A percentile compares a stretch with the other conserved stretches of the same genome.
phyloP scores from a whole-genome alignment of 208 protist species.

The Tritrichomonas foetus region DNA sequence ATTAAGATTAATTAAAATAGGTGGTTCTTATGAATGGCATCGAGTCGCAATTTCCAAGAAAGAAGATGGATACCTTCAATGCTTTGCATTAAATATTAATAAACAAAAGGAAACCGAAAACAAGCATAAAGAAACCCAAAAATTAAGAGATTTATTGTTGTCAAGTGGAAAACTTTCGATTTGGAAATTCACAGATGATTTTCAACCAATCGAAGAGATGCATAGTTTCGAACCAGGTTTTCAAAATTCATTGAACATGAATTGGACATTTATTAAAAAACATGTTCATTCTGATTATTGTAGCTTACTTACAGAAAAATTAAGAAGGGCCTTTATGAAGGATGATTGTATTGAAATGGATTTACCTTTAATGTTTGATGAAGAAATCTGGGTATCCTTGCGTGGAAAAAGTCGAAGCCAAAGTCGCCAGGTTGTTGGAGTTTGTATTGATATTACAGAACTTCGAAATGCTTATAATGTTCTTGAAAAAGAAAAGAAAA shows the following conservation, averaged over 20 bases:
- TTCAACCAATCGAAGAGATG: neutral
- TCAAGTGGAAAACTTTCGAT: neutral
- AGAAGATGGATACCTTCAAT: neutral
- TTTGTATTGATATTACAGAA: conserved; percentile 5
- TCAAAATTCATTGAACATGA: neutral
- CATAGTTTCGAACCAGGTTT: neutral
- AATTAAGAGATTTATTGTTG: neutral
- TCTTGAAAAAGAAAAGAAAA: neutral
- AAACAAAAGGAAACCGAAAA: neutral
- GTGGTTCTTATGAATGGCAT: neutral
- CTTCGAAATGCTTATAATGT: neutral
- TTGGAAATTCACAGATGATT: neutral
- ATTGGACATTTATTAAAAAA: conserved; percentile 4
- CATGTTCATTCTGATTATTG: neutral
- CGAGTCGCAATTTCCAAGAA: neutral
- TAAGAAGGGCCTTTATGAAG: neutral
- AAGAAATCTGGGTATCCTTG: neutral
- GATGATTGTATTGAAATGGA: neutral
- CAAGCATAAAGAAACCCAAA: neutral
- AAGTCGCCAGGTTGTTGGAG: neutral
- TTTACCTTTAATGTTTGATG: neutral
- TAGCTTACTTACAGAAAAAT: neutral
- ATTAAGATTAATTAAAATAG: neutral
- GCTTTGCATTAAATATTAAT: neutral
- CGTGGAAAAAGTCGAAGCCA: neutral